These are phyloP conservation scores for Amesomyces nigricolor DNA, from an alignment of 2,329 filamentous ascomycete genomes.

Conservation along the genomic window DNA sequence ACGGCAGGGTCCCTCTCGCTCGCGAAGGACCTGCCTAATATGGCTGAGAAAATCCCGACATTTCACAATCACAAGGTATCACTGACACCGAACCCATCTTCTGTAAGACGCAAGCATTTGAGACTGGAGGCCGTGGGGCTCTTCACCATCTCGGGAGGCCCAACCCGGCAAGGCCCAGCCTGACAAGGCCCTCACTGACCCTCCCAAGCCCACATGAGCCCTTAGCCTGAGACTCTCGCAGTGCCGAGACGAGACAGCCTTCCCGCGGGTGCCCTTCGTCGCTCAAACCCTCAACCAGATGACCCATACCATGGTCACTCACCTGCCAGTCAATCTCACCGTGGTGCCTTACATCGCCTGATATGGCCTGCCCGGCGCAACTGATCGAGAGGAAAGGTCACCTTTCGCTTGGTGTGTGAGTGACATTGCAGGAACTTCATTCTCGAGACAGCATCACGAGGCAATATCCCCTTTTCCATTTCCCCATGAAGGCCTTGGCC, in stretches of 20 bases:
- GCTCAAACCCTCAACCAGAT: no score
- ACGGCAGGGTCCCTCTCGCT: not conserved
- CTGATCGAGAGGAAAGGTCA: not conserved
- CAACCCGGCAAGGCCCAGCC: not conserved
- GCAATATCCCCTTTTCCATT: not conserved
- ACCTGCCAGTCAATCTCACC: not conserved
- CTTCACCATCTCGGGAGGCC: not conserved
- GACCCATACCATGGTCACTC: no score
- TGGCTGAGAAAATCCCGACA: not conserved
- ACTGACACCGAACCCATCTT: no score
- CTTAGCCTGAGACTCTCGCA: not conserved
- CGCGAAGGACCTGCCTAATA: not conserved
- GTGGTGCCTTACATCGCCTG: not conserved
- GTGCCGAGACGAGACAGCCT: no score
- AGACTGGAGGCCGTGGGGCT: not conserved
- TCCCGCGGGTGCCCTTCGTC: no score
- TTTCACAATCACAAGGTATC: constrained; percentile 1
- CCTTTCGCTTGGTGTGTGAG: not conserved
- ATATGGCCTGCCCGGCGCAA: not conserved
- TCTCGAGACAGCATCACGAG: not conserved
- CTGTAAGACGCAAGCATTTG: not conserved
- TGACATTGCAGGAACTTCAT: not conserved
- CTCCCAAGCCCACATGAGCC: not conserved
- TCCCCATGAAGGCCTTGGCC: not conserved
- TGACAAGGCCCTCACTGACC: not conserved